phyloP scores from a whole-genome alignment of 805 yeast species.

The Torulaspora franciscae region DNA sequence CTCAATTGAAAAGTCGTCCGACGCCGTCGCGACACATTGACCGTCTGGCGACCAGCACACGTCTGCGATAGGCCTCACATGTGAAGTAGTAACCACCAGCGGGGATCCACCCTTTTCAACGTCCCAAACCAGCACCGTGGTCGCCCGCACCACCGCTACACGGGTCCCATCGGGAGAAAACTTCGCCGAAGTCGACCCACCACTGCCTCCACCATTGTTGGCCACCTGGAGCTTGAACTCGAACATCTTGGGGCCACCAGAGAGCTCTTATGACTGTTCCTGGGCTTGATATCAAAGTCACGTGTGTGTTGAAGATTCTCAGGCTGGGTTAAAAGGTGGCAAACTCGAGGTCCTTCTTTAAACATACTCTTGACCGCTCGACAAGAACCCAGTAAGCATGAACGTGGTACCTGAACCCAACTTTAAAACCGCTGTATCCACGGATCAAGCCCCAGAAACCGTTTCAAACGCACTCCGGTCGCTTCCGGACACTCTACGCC shows the following conservation, averaged over 20 bases:
- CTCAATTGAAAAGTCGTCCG: conserved; percentile 78
- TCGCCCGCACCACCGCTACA: conserved; percentile 59
- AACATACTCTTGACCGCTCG: not conserved
- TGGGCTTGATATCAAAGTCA: not conserved
- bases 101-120: conserved; percentile 33
- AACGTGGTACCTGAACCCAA: conserved; percentile 53
- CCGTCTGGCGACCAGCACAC: conserved; percentile 75
- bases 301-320: not conserved
- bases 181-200: conserved; percentile 43
- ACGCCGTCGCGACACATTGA: conserved; percentile 69
- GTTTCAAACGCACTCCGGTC: conserved; percentile 57
- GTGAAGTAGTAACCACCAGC: conserved; percentile 19
- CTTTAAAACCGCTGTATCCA: conserved; percentile 45
- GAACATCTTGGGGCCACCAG: conserved; percentile 7
- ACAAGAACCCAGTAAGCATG: conserved; percentile 19
- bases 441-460: conserved; percentile 48
- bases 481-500: conserved; percentile 62
- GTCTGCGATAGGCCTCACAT: conserved; percentile 67
- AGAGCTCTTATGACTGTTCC: not conserved
- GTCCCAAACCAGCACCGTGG: conserved; percentile 55
- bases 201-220: conserved; percentile 2
- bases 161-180: conserved; percentile 56
- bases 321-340: conserved; percentile 7
- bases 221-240: conserved; percentile 7
- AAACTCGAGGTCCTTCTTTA: not conserved